Conservation (phyloP, 2,329 filamentous ascomycete genomes). For the Dactylellina leptospora region DNA sequence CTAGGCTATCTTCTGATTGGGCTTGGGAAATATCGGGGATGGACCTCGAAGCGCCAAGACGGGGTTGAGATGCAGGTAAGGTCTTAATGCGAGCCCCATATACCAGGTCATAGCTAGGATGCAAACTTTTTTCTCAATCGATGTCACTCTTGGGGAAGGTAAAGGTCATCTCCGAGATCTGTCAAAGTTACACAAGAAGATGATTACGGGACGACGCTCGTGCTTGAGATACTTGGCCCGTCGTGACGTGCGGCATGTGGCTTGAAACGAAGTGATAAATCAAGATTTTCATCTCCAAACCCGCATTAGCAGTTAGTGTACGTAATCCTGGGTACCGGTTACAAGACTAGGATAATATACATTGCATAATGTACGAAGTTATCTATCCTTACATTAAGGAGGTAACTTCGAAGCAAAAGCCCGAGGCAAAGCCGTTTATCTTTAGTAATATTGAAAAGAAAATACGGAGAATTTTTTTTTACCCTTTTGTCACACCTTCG, state of each 20-base stretch:
- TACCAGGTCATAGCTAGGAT: not conserved
- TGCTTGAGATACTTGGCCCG: too few relatives aligned
- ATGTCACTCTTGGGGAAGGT: constrained; percentile 34
- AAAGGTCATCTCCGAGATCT: not conserved
- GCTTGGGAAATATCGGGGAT: too few relatives aligned
- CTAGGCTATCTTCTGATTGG: not conserved
- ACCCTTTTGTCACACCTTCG: too few relatives aligned
- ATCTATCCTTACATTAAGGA: not conserved
- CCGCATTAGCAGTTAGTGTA: not conserved
- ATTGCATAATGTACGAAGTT: not conserved
- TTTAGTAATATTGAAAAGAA: not conserved
- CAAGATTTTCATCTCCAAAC: not conserved
- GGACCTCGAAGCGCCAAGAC: too few relatives aligned
- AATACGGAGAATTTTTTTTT: constrained; percentile 9
- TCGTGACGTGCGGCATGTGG: too few relatives aligned
- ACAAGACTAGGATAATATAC: not conserved
- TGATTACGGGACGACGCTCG: too few relatives aligned
- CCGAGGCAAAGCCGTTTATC: too few relatives aligned
- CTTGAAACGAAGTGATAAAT: not conserved
- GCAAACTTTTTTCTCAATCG: constrained; percentile 22
- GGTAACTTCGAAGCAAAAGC: not conserved
- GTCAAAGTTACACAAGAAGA: constrained; percentile 8
- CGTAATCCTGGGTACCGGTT: not conserved
- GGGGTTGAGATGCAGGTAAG: too few relatives aligned
- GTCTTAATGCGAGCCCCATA: not conserved